Percentiles rank a stretch among this genome's conserved stretches.
Conservation (phyloP, 2,329 filamentous ascomycete genomes). For the Cordyceps javanica region DNA sequence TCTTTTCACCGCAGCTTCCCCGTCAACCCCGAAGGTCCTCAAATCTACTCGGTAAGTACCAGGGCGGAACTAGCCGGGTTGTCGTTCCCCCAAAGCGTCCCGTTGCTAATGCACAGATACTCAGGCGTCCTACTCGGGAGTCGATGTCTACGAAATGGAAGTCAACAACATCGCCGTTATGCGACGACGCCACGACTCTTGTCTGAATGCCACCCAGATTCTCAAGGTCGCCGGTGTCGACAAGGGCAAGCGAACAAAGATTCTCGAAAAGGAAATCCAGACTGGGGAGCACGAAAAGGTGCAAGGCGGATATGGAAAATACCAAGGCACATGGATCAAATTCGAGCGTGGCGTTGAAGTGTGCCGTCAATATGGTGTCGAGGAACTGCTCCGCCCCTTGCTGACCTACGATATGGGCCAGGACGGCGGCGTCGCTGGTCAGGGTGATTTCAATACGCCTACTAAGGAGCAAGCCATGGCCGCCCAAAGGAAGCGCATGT, state of each 20-base stretch:
- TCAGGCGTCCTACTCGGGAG: constrained; percentile 84
- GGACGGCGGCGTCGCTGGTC: constrained; percentile 64
- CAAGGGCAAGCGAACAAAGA: constrained; percentile 96
- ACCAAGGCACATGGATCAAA: constrained; percentile 97
- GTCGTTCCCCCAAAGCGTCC: background rate
- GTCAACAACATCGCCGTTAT: constrained; percentile 90
- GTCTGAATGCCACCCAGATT: constrained; percentile 97
- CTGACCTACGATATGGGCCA: constrained; percentile 76
- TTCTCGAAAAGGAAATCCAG: constrained; percentile 94
- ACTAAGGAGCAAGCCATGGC: constrained; percentile 99
- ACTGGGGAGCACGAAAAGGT: constrained; percentile 97
- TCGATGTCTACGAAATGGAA: constrained; percentile 98
- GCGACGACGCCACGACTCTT: constrained; percentile 89
- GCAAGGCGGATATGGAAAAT: constrained; percentile 96
- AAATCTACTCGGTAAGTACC: constrained; percentile 55
- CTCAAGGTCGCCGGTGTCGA: constrained; percentile 95
- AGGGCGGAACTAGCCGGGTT: background rate
- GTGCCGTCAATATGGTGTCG: constrained; percentile 72
- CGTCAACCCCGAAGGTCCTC: constrained; percentile 37
- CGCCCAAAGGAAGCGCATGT: constrained; percentile 85
- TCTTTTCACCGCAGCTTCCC: constrained; percentile 32
- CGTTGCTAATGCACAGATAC: constrained; percentile 4
- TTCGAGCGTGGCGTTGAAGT: constrained; percentile 90
- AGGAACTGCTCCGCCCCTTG: constrained; percentile 67
- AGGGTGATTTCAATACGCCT: constrained; percentile 80